Conservation (phyloP, 2,329 filamentous ascomycete species). For the Penicillium sp. region DNA sequence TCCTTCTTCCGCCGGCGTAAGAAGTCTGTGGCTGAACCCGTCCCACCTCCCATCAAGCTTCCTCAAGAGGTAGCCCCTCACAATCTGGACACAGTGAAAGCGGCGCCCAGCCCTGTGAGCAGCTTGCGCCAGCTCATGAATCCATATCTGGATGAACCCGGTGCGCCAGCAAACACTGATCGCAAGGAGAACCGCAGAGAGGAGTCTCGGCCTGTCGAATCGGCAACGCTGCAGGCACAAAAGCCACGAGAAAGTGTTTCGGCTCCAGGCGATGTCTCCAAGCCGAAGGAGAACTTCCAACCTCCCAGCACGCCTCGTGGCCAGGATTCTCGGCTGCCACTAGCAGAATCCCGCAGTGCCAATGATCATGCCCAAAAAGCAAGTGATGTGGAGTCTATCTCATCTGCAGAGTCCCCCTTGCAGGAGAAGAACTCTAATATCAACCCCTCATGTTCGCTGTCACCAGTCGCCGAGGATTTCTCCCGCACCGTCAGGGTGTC, state of each 20-base stretch:
- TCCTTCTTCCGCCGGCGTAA: conserved; percentile 94
- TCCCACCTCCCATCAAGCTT: conserved; percentile 59
- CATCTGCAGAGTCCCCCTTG: conserved; percentile 19
- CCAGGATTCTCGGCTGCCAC: conserved; percentile 32
- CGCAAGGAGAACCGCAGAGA: conserved; percentile 27
- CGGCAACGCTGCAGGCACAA: conserved; percentile 19
- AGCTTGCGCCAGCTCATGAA: conserved; percentile 86
- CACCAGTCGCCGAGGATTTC: conserved; percentile 32
- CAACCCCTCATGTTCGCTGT: conserved; percentile 21
- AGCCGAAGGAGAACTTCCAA: conserved; percentile 31
- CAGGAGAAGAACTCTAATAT: conserved; percentile 20
- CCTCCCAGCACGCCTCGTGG: conserved; percentile 25
- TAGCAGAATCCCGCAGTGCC: conserved; percentile 39
- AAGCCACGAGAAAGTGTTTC: conserved; percentile 30
- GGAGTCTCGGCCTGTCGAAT: conserved; percentile 22
- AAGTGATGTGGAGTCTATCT: conserved; percentile 21
- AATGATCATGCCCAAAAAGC: conserved; percentile 29
- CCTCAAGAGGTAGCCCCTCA: conserved; percentile 47
- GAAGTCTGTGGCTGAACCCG: conserved; percentile 75
- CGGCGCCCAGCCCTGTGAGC: conserved; percentile 66
- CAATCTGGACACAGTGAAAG: conserved; percentile 29
- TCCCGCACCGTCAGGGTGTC: conserved; percentile 23
- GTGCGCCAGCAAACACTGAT: conserved; percentile 22
- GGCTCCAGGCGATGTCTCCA: conserved; percentile 24
- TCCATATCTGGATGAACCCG: conserved; percentile 64